Percentiles rank a stretch among this genome's conserved stretches.
Conservation (phyloP, 2,329 filamentous ascomycete genomes). For the Cytospora piceicola region DNA sequence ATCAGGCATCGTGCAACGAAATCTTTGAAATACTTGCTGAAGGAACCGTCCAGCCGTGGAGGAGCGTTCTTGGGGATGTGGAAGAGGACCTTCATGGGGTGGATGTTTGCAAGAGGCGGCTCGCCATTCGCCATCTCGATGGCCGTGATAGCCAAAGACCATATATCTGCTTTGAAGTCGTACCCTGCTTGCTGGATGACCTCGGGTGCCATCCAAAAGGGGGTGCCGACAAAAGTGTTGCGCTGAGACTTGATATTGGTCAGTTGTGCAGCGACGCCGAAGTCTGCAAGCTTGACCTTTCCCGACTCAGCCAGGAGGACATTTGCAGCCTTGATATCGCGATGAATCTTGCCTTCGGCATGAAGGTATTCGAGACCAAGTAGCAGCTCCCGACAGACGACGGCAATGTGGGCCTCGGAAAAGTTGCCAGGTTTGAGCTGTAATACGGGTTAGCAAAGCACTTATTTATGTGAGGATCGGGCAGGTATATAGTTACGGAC, state of each 20-base stretch:
- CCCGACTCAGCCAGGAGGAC: constrained; percentile 88
- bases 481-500: constrained; percentile 51
- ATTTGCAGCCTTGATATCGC: constrained; percentile 96
- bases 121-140: constrained; percentile 89
- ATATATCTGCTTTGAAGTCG: constrained; percentile 91
- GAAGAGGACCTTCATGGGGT: constrained; percentile 93
- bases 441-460: constrained; percentile 34
- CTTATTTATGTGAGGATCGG: not conserved
- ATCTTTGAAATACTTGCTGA: constrained; percentile 90
- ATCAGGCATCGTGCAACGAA: constrained; percentile 89
- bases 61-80: constrained; percentile 87
- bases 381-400: constrained; percentile 90
- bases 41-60: constrained; percentile 82
- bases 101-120: constrained; percentile 81
- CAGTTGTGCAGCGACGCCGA: constrained; percentile 93
- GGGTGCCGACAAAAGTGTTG: constrained; percentile 96
- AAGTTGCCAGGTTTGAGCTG: constrained; percentile 90
- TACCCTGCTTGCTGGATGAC: constrained; percentile 85
- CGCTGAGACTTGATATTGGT: constrained; percentile 97
- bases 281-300: constrained; percentile 95
- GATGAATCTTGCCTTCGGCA: constrained; percentile 90
- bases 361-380: constrained; percentile 92
- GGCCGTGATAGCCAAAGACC: constrained; percentile 89
- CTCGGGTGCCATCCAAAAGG: constrained; percentile 96
- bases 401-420: constrained; percentile 86